phyloP scores from a whole-genome alignment of 2,329 filamentous ascomycete species.

The Talaromyces sp. region DNA sequence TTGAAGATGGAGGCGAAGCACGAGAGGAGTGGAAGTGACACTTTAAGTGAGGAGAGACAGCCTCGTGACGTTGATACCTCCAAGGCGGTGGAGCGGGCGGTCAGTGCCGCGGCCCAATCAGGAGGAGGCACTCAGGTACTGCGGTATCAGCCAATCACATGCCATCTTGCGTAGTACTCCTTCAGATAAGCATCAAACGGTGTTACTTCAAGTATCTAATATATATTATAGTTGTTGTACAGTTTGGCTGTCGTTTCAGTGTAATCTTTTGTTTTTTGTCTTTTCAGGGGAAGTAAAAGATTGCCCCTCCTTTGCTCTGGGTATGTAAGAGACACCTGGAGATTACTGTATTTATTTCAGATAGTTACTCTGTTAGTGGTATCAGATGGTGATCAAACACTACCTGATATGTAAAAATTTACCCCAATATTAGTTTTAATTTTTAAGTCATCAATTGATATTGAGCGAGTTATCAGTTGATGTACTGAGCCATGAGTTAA shows the following conservation, averaged over 20 bases:
- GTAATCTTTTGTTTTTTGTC: background rate
- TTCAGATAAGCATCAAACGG: background rate
- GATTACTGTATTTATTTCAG: too few species aligned
- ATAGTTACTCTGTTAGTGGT: too few species aligned
- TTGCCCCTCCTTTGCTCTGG: too few species aligned
- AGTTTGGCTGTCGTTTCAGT: background rate
- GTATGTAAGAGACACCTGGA: too few species aligned
- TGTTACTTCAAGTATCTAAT: too few species aligned
- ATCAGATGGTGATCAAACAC: too few species aligned
- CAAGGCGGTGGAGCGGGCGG: conserved; percentile 20
- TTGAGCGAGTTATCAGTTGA: too few species aligned
- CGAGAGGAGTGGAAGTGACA: background rate
- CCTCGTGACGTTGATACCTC: conserved; percentile 13
- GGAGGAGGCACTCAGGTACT: background rate
- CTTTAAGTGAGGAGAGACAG: background rate
- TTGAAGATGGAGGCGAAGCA: conserved; percentile 1
- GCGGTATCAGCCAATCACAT: background rate
- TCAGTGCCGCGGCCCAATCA: background rate
- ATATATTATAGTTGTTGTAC: background rate
- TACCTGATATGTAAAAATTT: too few species aligned
- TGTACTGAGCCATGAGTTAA: too few species aligned
- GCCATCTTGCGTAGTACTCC: background rate
- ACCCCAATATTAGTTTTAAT: too few species aligned
- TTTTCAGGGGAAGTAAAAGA: too few species aligned
- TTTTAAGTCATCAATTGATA: too few species aligned